A percentile compares a stretch with the other conserved stretches of the same genome.
Evolutionary conservation across 139 green algal genomes (phyloP).

Genomic region (Tetraselmis striata): DNA sequence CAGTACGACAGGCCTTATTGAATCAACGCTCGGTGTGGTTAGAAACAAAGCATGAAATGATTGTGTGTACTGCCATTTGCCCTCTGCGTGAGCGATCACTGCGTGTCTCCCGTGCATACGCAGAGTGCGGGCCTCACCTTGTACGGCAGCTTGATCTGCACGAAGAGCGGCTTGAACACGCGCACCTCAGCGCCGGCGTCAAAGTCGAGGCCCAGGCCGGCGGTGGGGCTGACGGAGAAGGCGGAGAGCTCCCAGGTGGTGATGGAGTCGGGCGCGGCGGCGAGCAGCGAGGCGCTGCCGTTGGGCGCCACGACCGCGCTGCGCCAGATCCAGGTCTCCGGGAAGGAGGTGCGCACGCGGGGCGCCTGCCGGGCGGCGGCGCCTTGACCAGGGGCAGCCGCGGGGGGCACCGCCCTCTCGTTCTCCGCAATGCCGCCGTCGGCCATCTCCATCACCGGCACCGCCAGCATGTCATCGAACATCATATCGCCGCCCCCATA

Average conservation of each 20-base stretch:
- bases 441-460: background rate
- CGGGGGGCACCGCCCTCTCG: background rate
- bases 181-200: background rate
- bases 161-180: conserved; percentile 13
- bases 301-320: background rate
- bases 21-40: too few relatives aligned
- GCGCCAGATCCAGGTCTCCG: conserved; percentile 21
- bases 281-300: background rate
- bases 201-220: conserved; percentile 2
- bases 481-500: background rate
- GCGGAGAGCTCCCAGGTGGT: conserved; percentile 18
- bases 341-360: conserved; percentile 12
- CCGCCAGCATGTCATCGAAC: background rate
- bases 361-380: background rate
- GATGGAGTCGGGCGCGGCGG: conserved; percentile 16
- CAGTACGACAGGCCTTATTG: too few relatives aligned
- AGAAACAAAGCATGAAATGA: too few relatives aligned
- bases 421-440: background rate
- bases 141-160: conserved; percentile 9
- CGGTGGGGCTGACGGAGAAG: background rate
- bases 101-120: too few relatives aligned
- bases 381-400: background rate
- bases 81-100: too few relatives aligned
- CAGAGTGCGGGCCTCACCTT: background rate
- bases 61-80: too few relatives aligned